Evolutionary conservation across 1,284 basidiomycete genomes (phyloP).

Genomic region (Trametes sp.): DNA sequence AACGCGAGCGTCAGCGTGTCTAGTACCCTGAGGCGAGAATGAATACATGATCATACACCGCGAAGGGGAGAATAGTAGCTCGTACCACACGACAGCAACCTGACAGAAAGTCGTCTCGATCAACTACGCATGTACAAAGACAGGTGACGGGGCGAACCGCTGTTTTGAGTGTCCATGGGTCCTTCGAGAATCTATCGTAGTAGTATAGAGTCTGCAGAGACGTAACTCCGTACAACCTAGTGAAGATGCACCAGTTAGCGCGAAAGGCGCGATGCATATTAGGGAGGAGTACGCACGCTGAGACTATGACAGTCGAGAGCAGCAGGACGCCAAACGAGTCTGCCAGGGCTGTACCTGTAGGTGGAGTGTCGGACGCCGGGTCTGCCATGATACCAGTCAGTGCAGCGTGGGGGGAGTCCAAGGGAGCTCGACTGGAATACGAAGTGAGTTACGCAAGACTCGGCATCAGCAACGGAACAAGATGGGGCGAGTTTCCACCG

Average conservation of each 20-base stretch:
- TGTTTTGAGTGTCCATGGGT: constrained; percentile 17
- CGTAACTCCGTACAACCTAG: constrained; percentile 26
- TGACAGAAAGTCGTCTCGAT: neutral
- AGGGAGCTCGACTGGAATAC: no score
- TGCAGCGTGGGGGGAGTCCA: neutral
- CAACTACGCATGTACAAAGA: neutral
- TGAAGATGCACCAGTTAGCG: no score
- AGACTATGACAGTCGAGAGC: constrained; percentile 25
- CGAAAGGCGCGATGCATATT: neutral
- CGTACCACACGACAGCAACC: constrained; percentile 22
- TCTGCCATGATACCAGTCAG: constrained; percentile 1
- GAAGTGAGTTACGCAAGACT: no score
- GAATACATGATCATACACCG: no score
- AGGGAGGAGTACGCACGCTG: constrained; percentile 12
- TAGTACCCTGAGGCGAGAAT: constrained; percentile 5
- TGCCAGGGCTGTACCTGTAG: neutral
- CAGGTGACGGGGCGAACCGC: constrained; percentile 2
- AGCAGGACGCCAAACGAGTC: constrained; percentile 31
- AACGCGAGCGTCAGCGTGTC: constrained; percentile 18
- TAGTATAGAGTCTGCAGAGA: constrained; percentile 24
- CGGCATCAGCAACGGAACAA: no score
- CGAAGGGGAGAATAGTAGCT: no score
- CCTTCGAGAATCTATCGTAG: constrained; percentile 26
- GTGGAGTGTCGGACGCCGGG: neutral
- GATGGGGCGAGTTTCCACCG: no score